Evolutionary conservation across 495 filamentous ascomycete genomes (phyloP), one percentile per base, ranked within the genome.

Genomic region (Cetradonia linearis): DNA sequence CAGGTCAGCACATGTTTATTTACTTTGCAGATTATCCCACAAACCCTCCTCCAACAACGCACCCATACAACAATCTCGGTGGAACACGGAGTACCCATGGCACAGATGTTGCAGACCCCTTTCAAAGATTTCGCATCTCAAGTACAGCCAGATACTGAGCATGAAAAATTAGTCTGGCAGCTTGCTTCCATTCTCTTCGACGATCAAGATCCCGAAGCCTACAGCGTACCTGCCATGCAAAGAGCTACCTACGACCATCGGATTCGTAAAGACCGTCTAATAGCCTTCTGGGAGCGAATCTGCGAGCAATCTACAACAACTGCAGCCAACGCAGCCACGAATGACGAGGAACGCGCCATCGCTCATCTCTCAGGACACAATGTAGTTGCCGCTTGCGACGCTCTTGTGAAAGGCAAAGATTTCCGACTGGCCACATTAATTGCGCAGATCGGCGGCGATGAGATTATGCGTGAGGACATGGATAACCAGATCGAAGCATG

Each of bases 141-240:
- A 38, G 67, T 73, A 11, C 55, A 59, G n/a, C 60, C 67, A 23
- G 68, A 63, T 58, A 68, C 69, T 47, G 53, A 64, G 20, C 78
- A 84, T 56, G 86, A 88, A 62, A 80, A 82, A 62, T 76, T 77
- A 14, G 78, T 83, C 13, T 92, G 88, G 88, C 75, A 82, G 58
- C 77, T 96, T 57, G 86, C 88, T n/a, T 84, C 85, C 54, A 80
- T 96, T 33, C 79, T 98, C 23, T 97, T 93, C 68, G 91, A 96
- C 62, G 81, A 86, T 18, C 70, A 80, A 9, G 72, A 79, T 40
- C 70, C 75, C 50, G 74, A 77, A 20, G 74, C 74, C 34, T 75
- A 74, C 5, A 73, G 69, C 1, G 71, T 72, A 59, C 67, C 78
- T 14, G 75, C 75, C 49, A 61, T 70, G 28, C 67, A 74, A 33